Base-by-base conservation (phyloP, 2,329 filamentous ascomycete species). In the Ophiocordyceps australis region DNA sequence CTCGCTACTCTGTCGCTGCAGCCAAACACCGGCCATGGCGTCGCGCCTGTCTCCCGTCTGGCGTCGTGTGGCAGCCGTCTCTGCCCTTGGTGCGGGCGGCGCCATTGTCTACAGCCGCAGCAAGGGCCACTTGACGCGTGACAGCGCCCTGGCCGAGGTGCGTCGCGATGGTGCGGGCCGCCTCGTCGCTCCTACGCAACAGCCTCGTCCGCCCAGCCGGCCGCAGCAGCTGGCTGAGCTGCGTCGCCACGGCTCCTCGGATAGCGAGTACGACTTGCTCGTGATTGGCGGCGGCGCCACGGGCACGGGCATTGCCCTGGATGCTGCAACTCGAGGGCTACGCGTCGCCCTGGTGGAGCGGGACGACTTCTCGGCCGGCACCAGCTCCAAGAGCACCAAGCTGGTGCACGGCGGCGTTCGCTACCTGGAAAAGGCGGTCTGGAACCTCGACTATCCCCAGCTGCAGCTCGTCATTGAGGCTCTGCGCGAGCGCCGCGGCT, bases 371-470 rank as follows among this genome's bases (percentile, higher is more conserved):
- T 74, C 74, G 38, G 65, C 74, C 33, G 79, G 80, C 17, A 86
- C 79, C 21, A 83, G 76, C 55, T 81, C 75, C 49, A 86, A 86
- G 57, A 83, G 76, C 54, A 89, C 79, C 25, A 89, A 89, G 53
- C 62, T 89, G 27, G 80, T 89, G 12, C 79, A 89, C 50, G 79
- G 79, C 37, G 79, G 79, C 42, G 80, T 89, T 31, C 68, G 79
- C 36, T 89, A 86, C 46, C 59, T 89, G 30, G 80, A 89, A 49
- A 89, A 89, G 58, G 79, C 79, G 28, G 71, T 89, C 25, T 82
- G 74, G 73, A 78, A 85, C 46, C 57, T 86, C 40, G 79, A 89
- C 49, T 85, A 83, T 47, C 74, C 73, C 37, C 79, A 89, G 63
- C 78, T 82, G 43, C 59, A 74, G 43, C 65, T 89, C 24, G 79